Conservation (phyloP, 2,329 filamentous ascomycete genomes). For the Sarocladium oryzae region DNA sequence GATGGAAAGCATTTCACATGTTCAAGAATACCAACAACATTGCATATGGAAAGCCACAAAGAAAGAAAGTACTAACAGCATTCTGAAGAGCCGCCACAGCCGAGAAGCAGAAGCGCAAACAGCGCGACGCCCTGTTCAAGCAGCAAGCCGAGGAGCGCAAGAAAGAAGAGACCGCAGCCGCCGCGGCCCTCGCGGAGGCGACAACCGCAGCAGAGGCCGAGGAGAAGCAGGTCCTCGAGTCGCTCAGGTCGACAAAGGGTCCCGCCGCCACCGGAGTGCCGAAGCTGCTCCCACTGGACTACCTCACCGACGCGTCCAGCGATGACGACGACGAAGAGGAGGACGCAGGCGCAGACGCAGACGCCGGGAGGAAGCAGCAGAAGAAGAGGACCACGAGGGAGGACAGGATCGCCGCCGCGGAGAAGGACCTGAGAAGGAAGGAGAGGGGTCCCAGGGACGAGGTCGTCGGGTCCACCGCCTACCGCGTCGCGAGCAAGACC, state of each 20-base stretch:
- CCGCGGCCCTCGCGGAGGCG: slow-evolving; percentile 17
- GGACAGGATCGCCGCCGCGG: slow-evolving; percentile 28
- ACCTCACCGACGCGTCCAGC: slow-evolving; percentile 54
- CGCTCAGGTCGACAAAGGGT: not conserved
- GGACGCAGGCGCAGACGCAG: not conserved
- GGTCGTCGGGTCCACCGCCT: slow-evolving; percentile 47
- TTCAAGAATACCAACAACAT: no score
- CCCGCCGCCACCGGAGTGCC: slow-evolving; percentile 31
- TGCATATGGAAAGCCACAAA: not conserved
- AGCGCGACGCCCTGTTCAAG: slow-evolving; percentile 47
- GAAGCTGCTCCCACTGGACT: slow-evolving; percentile 44
- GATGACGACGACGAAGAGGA: slow-evolving; percentile 67
- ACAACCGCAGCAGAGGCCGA: slow-evolving; percentile 15
- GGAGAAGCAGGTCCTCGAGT: slow-evolving; percentile 11
- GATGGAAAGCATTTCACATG: no score
- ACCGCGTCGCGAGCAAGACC: slow-evolving; percentile 39
- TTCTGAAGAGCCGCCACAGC: slow-evolving; percentile 39
- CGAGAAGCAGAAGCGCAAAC: slow-evolving; percentile 49
- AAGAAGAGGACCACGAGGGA: slow-evolving; percentile 34
- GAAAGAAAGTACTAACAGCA: not conserved
- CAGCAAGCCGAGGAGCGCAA: slow-evolving; percentile 48
- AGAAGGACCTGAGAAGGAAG: slow-evolving; percentile 30
- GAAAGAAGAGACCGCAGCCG: slow-evolving; percentile 20
- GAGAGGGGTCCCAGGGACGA: slow-evolving; percentile 38
- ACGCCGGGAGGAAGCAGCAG: not conserved